A percentile compares a stretch with the other conserved stretches of the same genome.
These are phyloP conservation scores for Lumnitzera littorea DNA, from an alignment of 345 rosid species.

Conservation along the genomic window DNA sequence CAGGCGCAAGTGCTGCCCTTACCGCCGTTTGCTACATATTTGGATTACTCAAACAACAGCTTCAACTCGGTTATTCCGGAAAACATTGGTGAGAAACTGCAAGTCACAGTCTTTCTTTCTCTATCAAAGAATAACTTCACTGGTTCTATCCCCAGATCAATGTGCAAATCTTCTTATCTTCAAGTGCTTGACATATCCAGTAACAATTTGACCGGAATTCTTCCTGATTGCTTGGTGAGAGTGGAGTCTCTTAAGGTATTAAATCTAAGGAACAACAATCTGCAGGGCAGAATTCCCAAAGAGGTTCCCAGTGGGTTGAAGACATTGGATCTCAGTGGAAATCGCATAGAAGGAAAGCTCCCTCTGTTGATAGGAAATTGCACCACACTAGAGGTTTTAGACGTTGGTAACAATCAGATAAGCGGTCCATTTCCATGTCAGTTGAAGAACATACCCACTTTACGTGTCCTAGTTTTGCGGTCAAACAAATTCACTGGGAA, in stretches of 20 bases:
- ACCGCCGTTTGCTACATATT: not conserved
- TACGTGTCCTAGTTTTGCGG: constrained; percentile 32
- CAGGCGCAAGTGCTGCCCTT: constrained; percentile 6
- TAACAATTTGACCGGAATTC: constrained; percentile 15
- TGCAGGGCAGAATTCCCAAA: constrained; percentile 14
- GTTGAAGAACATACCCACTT: constrained; percentile 8
- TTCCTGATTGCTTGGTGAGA: not conserved
- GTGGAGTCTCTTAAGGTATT: not conserved
- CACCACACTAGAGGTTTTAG: constrained; percentile 22
- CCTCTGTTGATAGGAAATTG: constrained; percentile 28
- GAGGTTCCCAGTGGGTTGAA: not conserved
- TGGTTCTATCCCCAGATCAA: constrained; percentile 12
- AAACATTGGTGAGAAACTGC: constrained; percentile 1
- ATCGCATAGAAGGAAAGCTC: constrained; percentile 19
- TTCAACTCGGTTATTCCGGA: constrained; percentile 4
- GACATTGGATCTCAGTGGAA: constrained; percentile 31
- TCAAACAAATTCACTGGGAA: constrained; percentile 28
- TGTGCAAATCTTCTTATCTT: constrained; percentile 8
- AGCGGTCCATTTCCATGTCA: constrained; percentile 25
- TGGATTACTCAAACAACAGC: constrained; percentile 12
- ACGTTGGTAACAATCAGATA: constrained; percentile 30
- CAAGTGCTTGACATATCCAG: constrained; percentile 24
- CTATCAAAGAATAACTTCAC: constrained; percentile 6
- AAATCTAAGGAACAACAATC: not conserved
- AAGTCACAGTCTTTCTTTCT: not conserved